Base-by-base conservation (phyloP, 108 stramenopile species). In the Skeletonema marinoi region DNA sequence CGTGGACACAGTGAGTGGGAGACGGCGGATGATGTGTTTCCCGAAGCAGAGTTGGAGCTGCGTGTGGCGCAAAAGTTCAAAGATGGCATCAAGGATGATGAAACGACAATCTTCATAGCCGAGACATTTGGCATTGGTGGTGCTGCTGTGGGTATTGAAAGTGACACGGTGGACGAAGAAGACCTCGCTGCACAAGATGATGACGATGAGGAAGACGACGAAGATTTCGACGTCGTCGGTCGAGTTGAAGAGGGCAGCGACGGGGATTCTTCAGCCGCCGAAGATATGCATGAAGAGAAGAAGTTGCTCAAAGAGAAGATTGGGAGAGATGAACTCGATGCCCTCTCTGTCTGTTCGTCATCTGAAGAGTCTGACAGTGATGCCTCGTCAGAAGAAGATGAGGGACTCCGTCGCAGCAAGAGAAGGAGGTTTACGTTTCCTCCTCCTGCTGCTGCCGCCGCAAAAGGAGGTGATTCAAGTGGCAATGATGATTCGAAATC, bases 1-100 rank as follows among this genome's bases (percentile, higher is more conserved):
- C 78, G 74, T 35, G 13, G 67, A 16, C 50, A 70, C 19, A 46
- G 71, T 30, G 90, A 88, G 6, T 93, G 96, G 96, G 83, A 82
- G 12, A 67, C 82, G 61, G 82, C 86, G 10, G 70, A 81, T 0
- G 90, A 94, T 75, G 86, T 96, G 1, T 96, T 96, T 70, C 91
- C 95, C 4, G 87, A 89, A 42, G 86, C 92, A 38, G 70, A 83
- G 56, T 80, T 73, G 48, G 91, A 93, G 60, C 78, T 83, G 39
- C 66, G 78, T 32, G 82, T 84, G 3, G 86, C 90, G 0, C 62
- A 73, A 62, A 78, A 89, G 50, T 68, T 86, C 29, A 82, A 85
- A 54, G 78, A 74, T 4, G 87, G 88, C 13, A 83, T 85, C 29
- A 71, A 73, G 21, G 87, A 87, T 82, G 87, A 78, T 9, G 86